These are phyloP conservation scores for Scleromitrula shiraiana DNA, from an alignment of 2,329 filamentous ascomycete genomes.

Conservation along the genomic window DNA sequence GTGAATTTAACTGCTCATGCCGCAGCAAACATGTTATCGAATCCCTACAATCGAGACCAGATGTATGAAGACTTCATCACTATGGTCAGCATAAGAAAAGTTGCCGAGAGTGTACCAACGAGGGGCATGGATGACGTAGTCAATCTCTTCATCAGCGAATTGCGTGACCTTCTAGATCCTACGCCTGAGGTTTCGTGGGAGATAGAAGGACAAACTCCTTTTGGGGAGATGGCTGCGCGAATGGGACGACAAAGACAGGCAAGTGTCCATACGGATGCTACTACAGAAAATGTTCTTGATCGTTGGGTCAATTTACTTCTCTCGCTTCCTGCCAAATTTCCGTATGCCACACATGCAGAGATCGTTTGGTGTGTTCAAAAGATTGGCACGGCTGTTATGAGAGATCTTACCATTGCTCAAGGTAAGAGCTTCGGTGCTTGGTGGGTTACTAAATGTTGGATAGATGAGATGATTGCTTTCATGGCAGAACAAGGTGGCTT, in stretches of 20 bases:
- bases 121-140: conserved; percentile 60
- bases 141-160: conserved; percentile 54
- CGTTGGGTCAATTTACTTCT: conserved; percentile 69
- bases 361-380: conserved; percentile 71
- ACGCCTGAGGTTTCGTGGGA: conserved; percentile 54
- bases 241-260: conserved; percentile 37
- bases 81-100: conserved; percentile 53
- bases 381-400: conserved; percentile 67
- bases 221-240: conserved; percentile 47
- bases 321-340: conserved; percentile 61
- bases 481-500: conserved; percentile 87
- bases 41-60: conserved; percentile 80
- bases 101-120: conserved; percentile 55
- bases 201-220: conserved; percentile 51
- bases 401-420: conserved; percentile 71
- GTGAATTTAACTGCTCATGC: conserved; percentile 93
- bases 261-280: conserved; percentile 33
- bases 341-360: conserved; percentile 62
- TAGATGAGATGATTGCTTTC: conserved; percentile 91
- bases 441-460: conserved; percentile 94
- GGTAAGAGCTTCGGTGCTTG: conserved; percentile 80
- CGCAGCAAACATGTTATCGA: conserved; percentile 84
- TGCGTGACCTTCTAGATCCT: conserved; percentile 64
- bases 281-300: conserved; percentile 63
- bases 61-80: conserved; percentile 92